These are phyloP conservation scores for Wickerhamomyces xylosicus DNA, from an alignment of 805 yeast genomes.

Conservation along the genomic window DNA sequence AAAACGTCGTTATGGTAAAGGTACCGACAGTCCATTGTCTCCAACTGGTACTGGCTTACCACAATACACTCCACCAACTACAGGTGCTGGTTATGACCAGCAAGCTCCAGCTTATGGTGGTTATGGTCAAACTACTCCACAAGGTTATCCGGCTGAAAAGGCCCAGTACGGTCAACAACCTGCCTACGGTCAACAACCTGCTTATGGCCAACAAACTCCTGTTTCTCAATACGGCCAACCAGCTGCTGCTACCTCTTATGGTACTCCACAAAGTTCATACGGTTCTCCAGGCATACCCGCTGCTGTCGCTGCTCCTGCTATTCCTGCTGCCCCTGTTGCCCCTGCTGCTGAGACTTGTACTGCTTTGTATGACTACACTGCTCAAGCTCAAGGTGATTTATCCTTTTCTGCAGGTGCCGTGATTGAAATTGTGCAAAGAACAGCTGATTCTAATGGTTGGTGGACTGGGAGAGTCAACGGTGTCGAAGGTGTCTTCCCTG, in stretches of 20 bases:
- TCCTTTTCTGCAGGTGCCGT: conserved; percentile 80
- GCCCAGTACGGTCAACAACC: conserved; percentile 18
- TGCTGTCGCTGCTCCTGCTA: conserved; percentile 15
- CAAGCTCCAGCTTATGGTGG: conserved; percentile 12
- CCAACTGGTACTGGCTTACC: conserved; percentile 22
- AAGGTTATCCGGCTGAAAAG: conserved; percentile 25
- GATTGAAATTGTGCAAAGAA: conserved; percentile 74
- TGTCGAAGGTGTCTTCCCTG: conserved; percentile 87
- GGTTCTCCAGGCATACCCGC: conserved; percentile 20
- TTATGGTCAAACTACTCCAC: conserved; percentile 21
- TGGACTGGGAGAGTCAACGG: conserved; percentile 92
- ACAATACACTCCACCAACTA: conserved; percentile 25
- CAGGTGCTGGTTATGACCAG: conserved; percentile 15
- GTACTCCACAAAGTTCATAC: conserved; percentile 22
- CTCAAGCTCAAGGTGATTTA: conserved; percentile 91
- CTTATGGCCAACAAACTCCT: conserved; percentile 17
- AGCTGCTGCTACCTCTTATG: conserved; percentile 4
- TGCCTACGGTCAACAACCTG: conserved; percentile 16
- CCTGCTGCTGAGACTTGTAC: conserved; percentile 57
- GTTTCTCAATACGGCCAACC: conserved; percentile 6
- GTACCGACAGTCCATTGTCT: conserved; percentile 26
- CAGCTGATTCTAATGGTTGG: conserved; percentile 88
- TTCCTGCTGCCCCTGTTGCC: conserved; percentile 23
- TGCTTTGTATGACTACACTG: conserved; percentile 83
- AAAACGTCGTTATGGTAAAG: conserved; percentile 59